Evolutionary conservation across 768 basidiomycete genomes (phyloP).

Genomic region (Phylloporus rhodoxanthus): DNA sequence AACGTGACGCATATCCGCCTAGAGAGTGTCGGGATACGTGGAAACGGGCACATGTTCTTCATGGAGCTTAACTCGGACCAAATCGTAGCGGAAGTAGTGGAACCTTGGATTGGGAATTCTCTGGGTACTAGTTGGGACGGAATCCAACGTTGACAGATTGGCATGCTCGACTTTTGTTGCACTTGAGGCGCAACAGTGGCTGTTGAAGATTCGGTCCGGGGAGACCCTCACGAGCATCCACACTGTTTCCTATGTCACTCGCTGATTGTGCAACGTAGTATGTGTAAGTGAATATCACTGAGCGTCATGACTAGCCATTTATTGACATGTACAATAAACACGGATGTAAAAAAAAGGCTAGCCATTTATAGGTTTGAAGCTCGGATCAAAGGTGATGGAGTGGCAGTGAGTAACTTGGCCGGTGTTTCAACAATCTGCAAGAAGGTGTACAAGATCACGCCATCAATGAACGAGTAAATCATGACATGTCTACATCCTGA

Average conservation of each 20-base stretch:
- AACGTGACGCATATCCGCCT: constrained; percentile 38
- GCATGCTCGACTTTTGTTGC: background rate
- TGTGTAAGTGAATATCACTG: background rate
- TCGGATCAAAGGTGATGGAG: background rate
- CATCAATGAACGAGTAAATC: constrained; percentile 1
- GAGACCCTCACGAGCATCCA: background rate
- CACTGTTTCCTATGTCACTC: background rate
- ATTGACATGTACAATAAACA: no score
- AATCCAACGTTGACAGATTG: background rate
- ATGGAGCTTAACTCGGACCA: constrained; percentile 46
- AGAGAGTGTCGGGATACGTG: constrained; percentile 40
- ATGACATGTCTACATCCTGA: constrained; percentile 63
- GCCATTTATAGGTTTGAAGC: background rate
- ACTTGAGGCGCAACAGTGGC: no score
- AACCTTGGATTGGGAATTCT: constrained; percentile 34
- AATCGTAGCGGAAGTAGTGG: constrained; percentile 38
- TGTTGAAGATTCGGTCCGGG: background rate
- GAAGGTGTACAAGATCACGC: background rate
- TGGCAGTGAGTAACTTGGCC: background rate
- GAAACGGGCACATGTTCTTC: constrained; percentile 54
- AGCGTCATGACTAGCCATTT: background rate
- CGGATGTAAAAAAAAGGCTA: no score
- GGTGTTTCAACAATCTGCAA: background rate
- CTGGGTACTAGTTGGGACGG: constrained; percentile 2
- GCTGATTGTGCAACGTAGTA: no score